phyloP scores from a whole-genome alignment of 345 rosid genomes.

The Bruguiera sexangula region DNA sequence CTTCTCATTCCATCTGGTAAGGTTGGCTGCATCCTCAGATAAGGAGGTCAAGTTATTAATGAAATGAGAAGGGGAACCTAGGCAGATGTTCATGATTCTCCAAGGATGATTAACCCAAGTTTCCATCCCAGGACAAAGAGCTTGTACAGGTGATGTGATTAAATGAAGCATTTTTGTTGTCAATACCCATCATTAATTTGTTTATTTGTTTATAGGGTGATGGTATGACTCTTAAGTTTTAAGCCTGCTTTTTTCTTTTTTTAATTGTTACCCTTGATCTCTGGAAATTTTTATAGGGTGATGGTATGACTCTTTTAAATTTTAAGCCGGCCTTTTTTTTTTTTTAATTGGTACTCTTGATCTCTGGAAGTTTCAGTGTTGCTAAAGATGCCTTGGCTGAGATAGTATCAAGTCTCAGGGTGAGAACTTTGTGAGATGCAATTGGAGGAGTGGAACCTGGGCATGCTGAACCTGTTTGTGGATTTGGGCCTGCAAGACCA shows the following conservation, averaged over 20 bases:
- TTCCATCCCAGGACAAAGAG: constrained; percentile 56
- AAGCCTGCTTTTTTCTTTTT: neutral
- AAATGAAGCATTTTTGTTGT: neutral
- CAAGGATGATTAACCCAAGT: constrained; percentile 53
- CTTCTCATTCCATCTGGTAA: constrained; percentile 57
- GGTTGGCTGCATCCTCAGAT: constrained; percentile 60
- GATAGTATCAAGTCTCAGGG: constrained; percentile 47
- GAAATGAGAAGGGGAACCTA: constrained; percentile 62
- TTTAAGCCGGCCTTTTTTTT: neutral
- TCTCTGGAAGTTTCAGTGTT: constrained; percentile 37
- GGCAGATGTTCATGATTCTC: constrained; percentile 54
- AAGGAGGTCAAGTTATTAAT: constrained; percentile 56
- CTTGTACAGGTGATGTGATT: constrained; percentile 47
- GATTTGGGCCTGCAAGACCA: too few relatives aligned
- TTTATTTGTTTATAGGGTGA: neutral
- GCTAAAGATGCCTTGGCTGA: constrained; percentile 57
- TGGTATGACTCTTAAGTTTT: neutral
- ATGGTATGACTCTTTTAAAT: neutral
- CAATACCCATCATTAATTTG: neutral
- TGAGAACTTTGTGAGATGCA: constrained; percentile 48
- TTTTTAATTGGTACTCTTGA: neutral
- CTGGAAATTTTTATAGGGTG: neutral
- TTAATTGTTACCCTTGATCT: too few relatives aligned
- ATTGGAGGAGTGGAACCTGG: constrained; percentile 36
- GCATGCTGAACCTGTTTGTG: constrained; percentile 31